Evolutionary conservation across 2,329 filamentous ascomycete genomes (phyloP).

Genomic region (Ceratocystis variospora): DNA sequence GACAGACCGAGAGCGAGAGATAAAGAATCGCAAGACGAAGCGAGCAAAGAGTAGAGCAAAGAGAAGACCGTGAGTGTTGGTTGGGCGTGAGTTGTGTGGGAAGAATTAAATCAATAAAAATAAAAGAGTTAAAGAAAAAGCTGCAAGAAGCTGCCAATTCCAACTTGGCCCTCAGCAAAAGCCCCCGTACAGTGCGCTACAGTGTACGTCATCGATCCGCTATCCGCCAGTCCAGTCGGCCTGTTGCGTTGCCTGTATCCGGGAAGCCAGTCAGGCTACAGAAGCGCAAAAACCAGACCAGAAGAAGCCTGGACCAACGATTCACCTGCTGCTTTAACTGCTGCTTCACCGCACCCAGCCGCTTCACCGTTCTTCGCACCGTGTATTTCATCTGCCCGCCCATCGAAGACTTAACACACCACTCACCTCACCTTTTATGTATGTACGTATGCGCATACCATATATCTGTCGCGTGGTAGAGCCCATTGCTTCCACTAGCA

Average conservation of each 20-base stretch:
- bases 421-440: background rate
- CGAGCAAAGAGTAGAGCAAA: background rate
- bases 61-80: background rate
- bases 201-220: constrained; percentile 5
- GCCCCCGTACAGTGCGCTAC: constrained; percentile 5
- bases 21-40: background rate
- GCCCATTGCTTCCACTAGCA: background rate
- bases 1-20: background rate
- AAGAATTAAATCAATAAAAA: background rate
- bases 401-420: background rate
- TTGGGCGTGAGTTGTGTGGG: background rate
- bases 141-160: background rate
- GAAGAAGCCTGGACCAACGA: background rate
- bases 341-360: too few species aligned
- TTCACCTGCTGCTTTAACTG: too few species aligned
- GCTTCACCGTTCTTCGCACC: background rate
- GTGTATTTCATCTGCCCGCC: background rate
- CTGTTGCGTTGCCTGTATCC: background rate
- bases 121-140: background rate
- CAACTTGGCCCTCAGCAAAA: background rate
- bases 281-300: background rate
- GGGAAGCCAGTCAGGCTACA: background rate
- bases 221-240: background rate
- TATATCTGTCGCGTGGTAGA: background rate
- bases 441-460: background rate